phyloP scores from a whole-genome alignment of 1,139 yeast genomes.

The Pichia sp. region DNA sequence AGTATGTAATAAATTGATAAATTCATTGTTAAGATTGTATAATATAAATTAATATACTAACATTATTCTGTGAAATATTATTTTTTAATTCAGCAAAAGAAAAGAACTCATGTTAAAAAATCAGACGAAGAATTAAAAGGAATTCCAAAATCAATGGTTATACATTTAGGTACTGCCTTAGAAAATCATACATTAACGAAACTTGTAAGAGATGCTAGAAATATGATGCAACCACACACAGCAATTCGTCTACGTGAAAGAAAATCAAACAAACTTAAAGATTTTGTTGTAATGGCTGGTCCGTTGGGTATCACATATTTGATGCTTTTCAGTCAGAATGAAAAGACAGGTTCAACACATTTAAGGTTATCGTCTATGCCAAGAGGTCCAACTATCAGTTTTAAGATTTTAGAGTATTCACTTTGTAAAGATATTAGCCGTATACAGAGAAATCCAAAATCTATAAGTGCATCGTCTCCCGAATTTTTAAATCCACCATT shows the following conservation, averaged over 20 bases:
- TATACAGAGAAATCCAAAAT: conserved; percentile 64
- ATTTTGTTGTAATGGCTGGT: conserved; percentile 94
- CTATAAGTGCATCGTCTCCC: conserved; percentile 53
- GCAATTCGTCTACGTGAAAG: conserved; percentile 85
- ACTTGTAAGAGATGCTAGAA: conserved; percentile 80
- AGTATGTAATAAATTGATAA: conserved; percentile 25
- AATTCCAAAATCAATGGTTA: conserved; percentile 90
- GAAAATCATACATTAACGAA: conserved; percentile 78
- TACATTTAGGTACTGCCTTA: conserved; percentile 74
- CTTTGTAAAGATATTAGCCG: conserved; percentile 75
- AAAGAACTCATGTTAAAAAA: conserved; percentile 74
- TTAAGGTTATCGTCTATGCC: conserved; percentile 85
- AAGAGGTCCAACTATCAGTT: conserved; percentile 89
- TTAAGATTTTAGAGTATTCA: conserved; percentile 70
- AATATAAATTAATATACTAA: conserved; percentile 2
- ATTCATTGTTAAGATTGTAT: background rate
- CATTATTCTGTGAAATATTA: background rate
- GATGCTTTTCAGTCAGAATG: conserved; percentile 79
- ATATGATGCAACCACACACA: conserved; percentile 94
- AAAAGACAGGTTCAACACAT: conserved; percentile 70
- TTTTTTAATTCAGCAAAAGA: conserved; percentile 40
- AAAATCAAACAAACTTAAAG: conserved; percentile 78
- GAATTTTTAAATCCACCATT: conserved; percentile 79
- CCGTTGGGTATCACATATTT: conserved; percentile 90
- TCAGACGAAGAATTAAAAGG: conserved; percentile 63